Percentiles rank a stretch among this genome's conserved stretches.
Evolutionary conservation across 2,329 filamentous ascomycete genomes (phyloP).

Genomic region (Hymenoscyphus scutula): DNA sequence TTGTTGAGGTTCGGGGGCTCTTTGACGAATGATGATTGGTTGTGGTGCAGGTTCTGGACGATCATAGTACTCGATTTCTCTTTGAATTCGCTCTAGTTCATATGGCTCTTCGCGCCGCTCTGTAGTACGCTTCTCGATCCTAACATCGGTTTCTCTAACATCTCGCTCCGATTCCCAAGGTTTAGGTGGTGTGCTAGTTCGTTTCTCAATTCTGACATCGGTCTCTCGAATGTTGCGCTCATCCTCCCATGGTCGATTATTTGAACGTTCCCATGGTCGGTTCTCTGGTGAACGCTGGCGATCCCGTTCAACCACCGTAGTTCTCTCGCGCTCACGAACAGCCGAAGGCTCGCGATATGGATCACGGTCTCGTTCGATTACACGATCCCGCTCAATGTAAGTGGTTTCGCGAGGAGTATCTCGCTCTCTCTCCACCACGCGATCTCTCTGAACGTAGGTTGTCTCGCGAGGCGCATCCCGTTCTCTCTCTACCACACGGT

Average conservation of each 20-base stretch:
- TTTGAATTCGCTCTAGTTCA: conserved; percentile 58
- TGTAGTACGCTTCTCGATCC: conserved; percentile 27
- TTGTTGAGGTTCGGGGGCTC: conserved; percentile 54
- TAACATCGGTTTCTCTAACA: conserved; percentile 31
- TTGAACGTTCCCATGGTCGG: conserved; percentile 20
- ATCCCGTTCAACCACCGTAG: conserved; percentile 44
- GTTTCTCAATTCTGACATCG: conserved; percentile 30
- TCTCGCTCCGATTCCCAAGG: conserved; percentile 33
- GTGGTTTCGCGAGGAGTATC: conserved; percentile 27
- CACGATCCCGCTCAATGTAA: conserved; percentile 20
- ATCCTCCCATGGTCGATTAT: conserved; percentile 36
- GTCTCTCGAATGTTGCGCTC: conserved; percentile 30
- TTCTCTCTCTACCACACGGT: conserved; percentile 22
- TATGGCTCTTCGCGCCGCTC: conserved; percentile 34
- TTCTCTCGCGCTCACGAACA: conserved; percentile 31
- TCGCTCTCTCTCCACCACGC: conserved; percentile 42
- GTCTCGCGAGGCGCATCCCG: conserved; percentile 29
- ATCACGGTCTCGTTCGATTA: conserved; percentile 10
- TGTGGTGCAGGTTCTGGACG: conserved; percentile 48
- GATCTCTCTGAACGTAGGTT: conserved; percentile 24
- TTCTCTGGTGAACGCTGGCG: conserved; percentile 37
- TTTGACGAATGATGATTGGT: conserved; percentile 57
- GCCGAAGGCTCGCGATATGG: conserved; percentile 24
- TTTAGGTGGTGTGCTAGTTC: conserved; percentile 17
- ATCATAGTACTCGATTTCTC: conserved; percentile 62